Base-by-base conservation (phyloP, 225 moss, liverwort and hornwort genomes). In the Thuidium tamariscinum region DNA sequence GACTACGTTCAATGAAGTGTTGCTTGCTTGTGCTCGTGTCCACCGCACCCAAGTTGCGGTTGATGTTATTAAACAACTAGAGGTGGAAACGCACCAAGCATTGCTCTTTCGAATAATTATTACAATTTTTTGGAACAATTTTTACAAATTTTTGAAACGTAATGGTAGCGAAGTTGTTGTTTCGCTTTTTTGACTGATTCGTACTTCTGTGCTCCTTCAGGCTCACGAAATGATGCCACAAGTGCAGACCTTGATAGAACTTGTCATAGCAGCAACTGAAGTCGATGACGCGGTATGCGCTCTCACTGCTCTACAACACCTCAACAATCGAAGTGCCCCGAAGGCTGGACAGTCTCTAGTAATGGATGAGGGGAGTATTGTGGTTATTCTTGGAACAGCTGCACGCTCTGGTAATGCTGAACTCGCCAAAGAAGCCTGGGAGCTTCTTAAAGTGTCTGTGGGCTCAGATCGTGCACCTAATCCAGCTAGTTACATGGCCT, bases 331-430 rank as follows among this genome's bases (percentile, higher is more conserved):
- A 83, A 87, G 84, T 71, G 56, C 67, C 36, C 74, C 79, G 23
- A 93, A 88, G 65, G 49, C 80, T 75, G 83, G 75, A 21, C 88
- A 88, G 85, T 71, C 89, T 73, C 54, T 94, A 71, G 84, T 61
- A n/a, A 93, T 97, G 96, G 95, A 97, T 79, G 97, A 97, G 85
- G 97, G 97, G 70, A 93, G 93, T 72, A 88, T 96, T 42, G 93
- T 93, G 81, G 86, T 94, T 88, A 63, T 96, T 80, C 95, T 97
- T 84, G 90, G 93, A 69, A 87, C 94, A 29, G 94, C 97, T 77
- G 96, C 96, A 67, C 93, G 97, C 90, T 76, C 89, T 81, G 95
- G 85, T 11, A 90, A 92, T 69, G 65, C 86, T 42, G 83, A 85
- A 76, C 88, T 97, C 57, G 93, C 95, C 64, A 89, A 87, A 48